Percentiles rank a stretch among this genome's conserved stretches.
These are phyloP conservation scores for Lasiodiplodia sp. DNA, from an alignment of 2,329 filamentous ascomycete species.

Conservation along the genomic window DNA sequence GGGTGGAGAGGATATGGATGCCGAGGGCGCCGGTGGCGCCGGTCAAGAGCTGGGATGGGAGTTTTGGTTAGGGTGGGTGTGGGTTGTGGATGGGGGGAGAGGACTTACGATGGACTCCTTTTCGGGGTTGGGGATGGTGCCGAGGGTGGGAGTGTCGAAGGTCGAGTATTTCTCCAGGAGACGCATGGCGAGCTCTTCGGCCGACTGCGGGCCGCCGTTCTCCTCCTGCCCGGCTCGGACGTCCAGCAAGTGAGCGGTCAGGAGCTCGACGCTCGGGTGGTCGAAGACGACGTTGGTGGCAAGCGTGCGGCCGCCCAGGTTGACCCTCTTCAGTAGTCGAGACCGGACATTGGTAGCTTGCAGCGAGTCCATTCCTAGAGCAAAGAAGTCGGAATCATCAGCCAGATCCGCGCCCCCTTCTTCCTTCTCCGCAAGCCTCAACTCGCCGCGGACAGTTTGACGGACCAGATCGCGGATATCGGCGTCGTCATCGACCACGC, in stretches of 20 bases:
- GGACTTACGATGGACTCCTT: conserved; percentile 32
- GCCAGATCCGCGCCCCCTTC: conserved; percentile 61
- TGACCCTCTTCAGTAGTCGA: conserved; percentile 58
- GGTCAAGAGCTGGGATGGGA: conserved; percentile 56
- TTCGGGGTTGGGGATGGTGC: neutral
- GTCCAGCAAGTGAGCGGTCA: conserved; percentile 52
- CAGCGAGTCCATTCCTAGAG: conserved; percentile 64
- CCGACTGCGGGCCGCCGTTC: conserved; percentile 30
- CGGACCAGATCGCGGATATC: conserved; percentile 13
- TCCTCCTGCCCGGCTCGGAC: conserved; percentile 46
- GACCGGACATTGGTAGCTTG: conserved; percentile 65
- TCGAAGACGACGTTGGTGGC: conserved; percentile 66
- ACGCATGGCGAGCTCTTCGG: conserved; percentile 47
- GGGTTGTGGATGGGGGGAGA: neutral
- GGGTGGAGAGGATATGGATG: conserved; percentile 57
- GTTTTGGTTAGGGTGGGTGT: neutral
- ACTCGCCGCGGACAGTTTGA: conserved; percentile 8
- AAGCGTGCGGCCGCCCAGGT: conserved; percentile 54
- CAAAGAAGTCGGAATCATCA: conserved; percentile 62
- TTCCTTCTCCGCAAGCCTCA: conserved; percentile 33
- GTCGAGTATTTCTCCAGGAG: conserved; percentile 52
- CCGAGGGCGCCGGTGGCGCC: conserved; percentile 71
- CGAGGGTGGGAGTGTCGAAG: conserved; percentile 36
- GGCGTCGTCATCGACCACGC: conserved; percentile 28
- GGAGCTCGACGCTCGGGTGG: conserved; percentile 54